Base-by-base conservation (phyloP, 495 filamentous ascomycete species). In the Talaromyces ruber region DNA sequence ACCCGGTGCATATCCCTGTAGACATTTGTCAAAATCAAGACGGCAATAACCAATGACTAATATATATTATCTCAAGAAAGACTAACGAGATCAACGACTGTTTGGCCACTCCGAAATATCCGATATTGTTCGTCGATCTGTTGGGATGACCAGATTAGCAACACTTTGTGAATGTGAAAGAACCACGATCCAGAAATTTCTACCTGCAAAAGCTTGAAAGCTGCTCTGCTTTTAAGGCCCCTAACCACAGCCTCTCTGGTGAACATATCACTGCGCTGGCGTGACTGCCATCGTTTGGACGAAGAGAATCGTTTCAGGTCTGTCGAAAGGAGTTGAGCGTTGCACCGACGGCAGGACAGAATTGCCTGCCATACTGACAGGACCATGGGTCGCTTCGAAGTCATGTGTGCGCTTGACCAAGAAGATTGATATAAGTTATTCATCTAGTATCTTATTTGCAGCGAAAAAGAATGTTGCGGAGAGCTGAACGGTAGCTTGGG, bases 1-100 rank as follows among this genome's bases (percentile, higher is more conserved):
- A 0, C 95, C 94, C 16, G 94, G 94, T 5, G 94, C 94, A 76
- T 90, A 98, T 26, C 94, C 94, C 90, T 93, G 16, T 57, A 57
- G 16, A 57, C 34, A 67, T 7, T 69, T 8, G 70, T 62, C 63
- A 57, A 24, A 34, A 57, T 14, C 54, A n/a, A 28, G 24, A 57
- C 39, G 26, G 14, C 22, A 37, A 18, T 16, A 7, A 2, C 39
- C 47, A 14, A 30, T 32, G 9, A 37, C 9, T 51, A 58, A 43
- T n/a, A 9, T n/a, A 37, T 65, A 53, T 6, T 11, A 24, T 2
- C 26, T 21, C 2, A 57, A 30, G 16, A 34, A 57, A 32, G 14
- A 60, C 59, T 62, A 78, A 91, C 89, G 64, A 96, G 76, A 72
- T 98, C 94, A 34, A 98, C 86, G 5, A 98, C 88, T 0, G 92